Evolutionary conservation across 148 eudicot species (phyloP), one percentile per base, ranked within the genome.

Genomic region (Heliosperma pusillum): DNA sequence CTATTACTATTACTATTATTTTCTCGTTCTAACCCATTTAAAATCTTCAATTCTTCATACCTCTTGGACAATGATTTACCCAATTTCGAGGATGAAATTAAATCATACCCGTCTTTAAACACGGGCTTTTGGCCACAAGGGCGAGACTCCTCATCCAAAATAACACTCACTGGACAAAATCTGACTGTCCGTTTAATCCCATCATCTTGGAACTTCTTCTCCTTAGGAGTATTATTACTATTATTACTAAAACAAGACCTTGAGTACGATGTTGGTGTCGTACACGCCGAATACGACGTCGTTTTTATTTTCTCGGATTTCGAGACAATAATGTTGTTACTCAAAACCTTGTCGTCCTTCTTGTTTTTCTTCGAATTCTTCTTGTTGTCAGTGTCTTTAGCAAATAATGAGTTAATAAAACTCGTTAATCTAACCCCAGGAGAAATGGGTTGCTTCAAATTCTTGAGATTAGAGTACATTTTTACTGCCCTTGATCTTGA

Each of bases 401-500:
- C 63, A 73, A 89, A 89, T 4, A 93, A 77, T 1, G 90, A 84
- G 65, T 82, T 83, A 11, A 93, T 80, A 45, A 91, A 88, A 71
- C 78, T 91, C 11, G 91, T 69, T n/a, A 93, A 80, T 61, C 83
- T 74, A 0, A 83, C 86, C 0, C 98, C 97, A 0, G 98, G 98
- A 0, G 98, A 93, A 56, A 93, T 84, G 36, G 98, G 98, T 77
- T 89, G 90, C 73, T 89, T 90, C 57, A 88, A 60, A 24, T 85
- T 90, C 89, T 88, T 93, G 73, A 93, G 44, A 73, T 90, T 88
- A 21, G 82, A 77, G 74, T 90, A 93, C 47, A 93, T 76, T 72
- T 83, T 89, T 4, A 75, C 56, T 1, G 94, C 97, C 22, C 86
- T 83, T 10, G 90, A 84, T 63, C 82, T 83, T 2, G 86, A 81